Evolutionary conservation across 2,329 filamentous ascomycete species (phyloP), one percentile per base, ranked within the genome.

Genomic region (Xylaria multiplex): DNA sequence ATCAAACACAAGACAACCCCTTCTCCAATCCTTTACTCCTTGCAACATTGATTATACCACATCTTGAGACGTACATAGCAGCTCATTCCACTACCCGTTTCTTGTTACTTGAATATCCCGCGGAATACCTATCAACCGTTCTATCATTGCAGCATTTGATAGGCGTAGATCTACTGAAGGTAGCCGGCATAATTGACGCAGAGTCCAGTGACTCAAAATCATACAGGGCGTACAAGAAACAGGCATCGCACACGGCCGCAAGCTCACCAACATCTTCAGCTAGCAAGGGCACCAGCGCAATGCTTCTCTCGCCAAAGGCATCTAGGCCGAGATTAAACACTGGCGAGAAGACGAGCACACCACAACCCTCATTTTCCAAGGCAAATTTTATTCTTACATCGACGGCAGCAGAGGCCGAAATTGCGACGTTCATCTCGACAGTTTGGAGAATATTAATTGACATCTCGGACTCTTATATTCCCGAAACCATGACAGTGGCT

Each of bases 31-130:
- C 85, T 1, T 79, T 82, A 24, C 78, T 86, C 16, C 81, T 90
- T 2, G 87, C 88, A 2, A 84, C 84, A 0, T 79, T 89, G 2
- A 81, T 90, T 24, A 79, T 90, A 45, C 86, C 87, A 1, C 86
- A 89, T 66, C 79, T 90, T 1, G 88, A 90, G 70, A 83, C 83
- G 0, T 90, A 88, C 67, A 79, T 90, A 55, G 81, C 83, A 4
- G 78, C 82, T 1, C 85, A 89, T 68, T 72, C 81, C 2, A 78
- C 82, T 43, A 83, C 86, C 22, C 83, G 83, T 9, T 85, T 89
- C 63, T 81, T 90, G 0, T 75, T 90, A 5, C 79, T 90, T 8
- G 85, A 89, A 62, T 90, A 87, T 67, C 83, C 87, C 0, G 77
- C 83, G 0, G 83, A 85, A 55, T 84, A 90, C 67, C 79, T 90